Evolutionary conservation across 176 grass and related monocot species (phyloP), one percentile per base, ranked within the genome.

Genomic region (Aegilops bicornis): DNA sequence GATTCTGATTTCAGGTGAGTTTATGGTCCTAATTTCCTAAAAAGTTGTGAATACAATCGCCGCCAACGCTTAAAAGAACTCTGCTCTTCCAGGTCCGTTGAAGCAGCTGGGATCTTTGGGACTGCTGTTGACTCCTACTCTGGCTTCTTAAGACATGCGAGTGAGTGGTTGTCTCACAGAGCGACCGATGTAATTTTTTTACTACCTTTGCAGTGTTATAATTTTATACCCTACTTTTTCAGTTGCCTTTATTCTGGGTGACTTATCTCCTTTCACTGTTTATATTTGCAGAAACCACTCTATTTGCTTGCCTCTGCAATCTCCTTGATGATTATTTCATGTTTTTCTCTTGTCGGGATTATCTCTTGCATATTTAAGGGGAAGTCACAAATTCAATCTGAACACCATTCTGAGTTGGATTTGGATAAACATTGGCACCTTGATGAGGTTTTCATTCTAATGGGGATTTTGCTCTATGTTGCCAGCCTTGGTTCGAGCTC

Each of bases 91-190:
- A 98, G 90, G 77, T 86, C 90, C 43, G 54, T 11, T 77, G 78
- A 91, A 66, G 61, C 22, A 29, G 10, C 73, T 83, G 88, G 68
- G 31, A 73, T 89, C 82, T 74, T 89, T 31, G 60, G 64, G 24
- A 88, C 79, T 84, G 86, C 88, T 91, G 69, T 67, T 20, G 65
- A 91, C 16, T 79, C 88, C 67, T 98, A 98, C 62, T 33, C 82
- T 65, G 77, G 50, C 43, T 98, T 98, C 84, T 88, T 98, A 87
- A 89, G 90, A 92, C 88, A 89, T 89, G 86, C 91, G 75, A 98
- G 93, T 89, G 96, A 95, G 84, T 98, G 96, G 96, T 89, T 95
- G 71, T 98, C 93, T 84, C 93, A 88, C 89, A 95, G 86, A 94
- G 90, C 93, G 12, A 98, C 90, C 50, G 90, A 95, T 95, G 96